A percentile compares a stretch with the other conserved stretches of the same genome.
phyloP scores from a whole-genome alignment of 768 basidiomycete genomes.

The Lanmaoa pseudosensibilis region DNA sequence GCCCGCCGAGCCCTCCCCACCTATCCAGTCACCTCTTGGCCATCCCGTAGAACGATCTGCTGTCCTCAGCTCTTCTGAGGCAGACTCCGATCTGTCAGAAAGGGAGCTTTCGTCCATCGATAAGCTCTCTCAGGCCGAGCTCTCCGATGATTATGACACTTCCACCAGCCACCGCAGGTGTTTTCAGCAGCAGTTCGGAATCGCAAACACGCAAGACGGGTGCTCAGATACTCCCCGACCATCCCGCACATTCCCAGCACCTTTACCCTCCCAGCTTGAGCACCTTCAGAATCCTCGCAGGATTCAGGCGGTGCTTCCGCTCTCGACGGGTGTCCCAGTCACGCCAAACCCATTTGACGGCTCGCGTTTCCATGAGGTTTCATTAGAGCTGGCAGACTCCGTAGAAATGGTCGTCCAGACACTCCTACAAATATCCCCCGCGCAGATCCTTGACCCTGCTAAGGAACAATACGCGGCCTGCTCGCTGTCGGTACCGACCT shows the following conservation, averaged over 20 bases:
- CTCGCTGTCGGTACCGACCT: constrained; percentile 81
- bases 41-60: constrained; percentile 39
- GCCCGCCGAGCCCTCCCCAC: constrained; percentile 47
- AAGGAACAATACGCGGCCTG: constrained; percentile 94
- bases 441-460: constrained; percentile 87
- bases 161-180: constrained; percentile 24
- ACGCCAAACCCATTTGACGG: constrained; percentile 21
- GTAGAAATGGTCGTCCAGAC: constrained; percentile 91
- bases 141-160: constrained; percentile 34
- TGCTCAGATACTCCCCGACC: constrained; percentile 49
- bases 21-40: constrained; percentile 36
- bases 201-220: constrained; percentile 22
- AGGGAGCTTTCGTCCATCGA: constrained; percentile 37
- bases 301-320: constrained; percentile 11
- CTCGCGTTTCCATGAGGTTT: constrained; percentile 62
- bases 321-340: constrained; percentile 14
- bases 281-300: constrained; percentile 71
- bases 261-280: constrained; percentile 75
- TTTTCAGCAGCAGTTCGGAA: constrained; percentile 27
- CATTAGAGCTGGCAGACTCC: constrained; percentile 86
- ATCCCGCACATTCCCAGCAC: constrained; percentile 76
- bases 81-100: constrained; percentile 52
- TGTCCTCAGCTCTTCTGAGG: constrained; percentile 49
- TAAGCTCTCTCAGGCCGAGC: constrained; percentile 31
- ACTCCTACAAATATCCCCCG: constrained; percentile 84